phyloP scores from a whole-genome alignment of 2,329 filamentous ascomycete genomes.

The Hypoxylon sp. region DNA sequence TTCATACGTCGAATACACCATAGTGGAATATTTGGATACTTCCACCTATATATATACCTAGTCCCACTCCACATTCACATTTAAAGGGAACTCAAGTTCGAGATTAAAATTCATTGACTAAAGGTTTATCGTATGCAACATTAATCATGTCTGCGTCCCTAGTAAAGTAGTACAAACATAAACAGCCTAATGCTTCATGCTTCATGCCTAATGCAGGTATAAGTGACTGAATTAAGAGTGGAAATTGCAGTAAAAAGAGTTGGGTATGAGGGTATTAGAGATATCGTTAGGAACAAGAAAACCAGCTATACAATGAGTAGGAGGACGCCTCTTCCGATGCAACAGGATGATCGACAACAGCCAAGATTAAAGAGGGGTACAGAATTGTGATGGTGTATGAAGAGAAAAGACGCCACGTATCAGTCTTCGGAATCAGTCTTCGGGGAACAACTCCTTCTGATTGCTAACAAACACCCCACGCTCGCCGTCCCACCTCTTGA shows the following conservation, averaged over 20 bases:
- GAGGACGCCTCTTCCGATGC: neutral
- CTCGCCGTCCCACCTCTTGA: conserved; percentile 83
- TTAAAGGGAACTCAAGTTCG: no score
- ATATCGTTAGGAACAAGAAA: neutral
- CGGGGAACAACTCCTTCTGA: conserved; percentile 81
- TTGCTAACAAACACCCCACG: conserved; percentile 85
- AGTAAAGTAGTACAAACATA: neutral
- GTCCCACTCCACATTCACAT: no score
- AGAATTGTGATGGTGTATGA: neutral
- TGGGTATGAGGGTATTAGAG: neutral
- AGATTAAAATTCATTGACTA: neutral
- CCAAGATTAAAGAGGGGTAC: neutral
- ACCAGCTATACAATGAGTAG: neutral
- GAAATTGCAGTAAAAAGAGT: neutral
- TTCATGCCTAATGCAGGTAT: neutral
- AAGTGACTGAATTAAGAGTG: neutral
- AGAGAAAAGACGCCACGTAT: no score
- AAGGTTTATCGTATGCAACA: conserved; percentile 4
- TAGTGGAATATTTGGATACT: no score
- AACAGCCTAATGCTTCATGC: neutral
- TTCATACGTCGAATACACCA: no score
- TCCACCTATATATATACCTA: no score
- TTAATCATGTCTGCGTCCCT: neutral
- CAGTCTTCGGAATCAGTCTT: conserved; percentile 81
- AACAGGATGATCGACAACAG: neutral